Base-by-base conservation (phyloP, 805 yeast species). In the Cyberlindnera samutprakarnensis region DNA sequence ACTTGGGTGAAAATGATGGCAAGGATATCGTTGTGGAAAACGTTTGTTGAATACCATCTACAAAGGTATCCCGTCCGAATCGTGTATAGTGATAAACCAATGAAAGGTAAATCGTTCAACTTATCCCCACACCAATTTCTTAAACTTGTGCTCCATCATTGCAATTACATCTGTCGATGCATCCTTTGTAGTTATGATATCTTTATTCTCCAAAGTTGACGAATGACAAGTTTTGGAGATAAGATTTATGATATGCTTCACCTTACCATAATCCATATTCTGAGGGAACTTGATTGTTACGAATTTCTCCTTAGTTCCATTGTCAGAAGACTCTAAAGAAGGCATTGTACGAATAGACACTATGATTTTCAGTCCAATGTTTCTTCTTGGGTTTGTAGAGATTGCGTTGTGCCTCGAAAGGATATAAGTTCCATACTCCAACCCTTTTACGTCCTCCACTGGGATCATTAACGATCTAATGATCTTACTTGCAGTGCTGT, bases 1-100 rank as follows among this genome's bases (percentile, higher is more conserved):
- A 81, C 38, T 62, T 76, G 34, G 90, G 90, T 18, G 78, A 72
- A 13, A 64, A 62, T 41, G 83, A 71, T 33, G 77, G 74, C 8
- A 61, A 61, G 34, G 61, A 55, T 2, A 56, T 56, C 14, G 66
- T 56, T 22, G 61, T 78, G 23, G 86, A 79, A 52, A 66, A 80
- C 43, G 75, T 81, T 9, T 82, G 92, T 49, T 81, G 56, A 44
- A 23, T 11, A 3, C 10, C 25, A 10, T 11, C 10, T 14, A 19
- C 21, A 10, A 8, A 19, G 7, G 21, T 8, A 7, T 19, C 7
- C 21, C 10, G 21, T 19, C 7, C 21, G 21, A 8, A 8, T 19
- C 21, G 21, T 19, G 7, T 8, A 19, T 19, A 19, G 10, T 19
- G 7, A 25, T 16, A 18, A 18, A 18, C 13, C 9, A 8, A 19